Evolutionary conservation across 2,329 filamentous ascomycete species (phyloP).

Genomic region (Neoscytalidium dimidiatum): DNA sequence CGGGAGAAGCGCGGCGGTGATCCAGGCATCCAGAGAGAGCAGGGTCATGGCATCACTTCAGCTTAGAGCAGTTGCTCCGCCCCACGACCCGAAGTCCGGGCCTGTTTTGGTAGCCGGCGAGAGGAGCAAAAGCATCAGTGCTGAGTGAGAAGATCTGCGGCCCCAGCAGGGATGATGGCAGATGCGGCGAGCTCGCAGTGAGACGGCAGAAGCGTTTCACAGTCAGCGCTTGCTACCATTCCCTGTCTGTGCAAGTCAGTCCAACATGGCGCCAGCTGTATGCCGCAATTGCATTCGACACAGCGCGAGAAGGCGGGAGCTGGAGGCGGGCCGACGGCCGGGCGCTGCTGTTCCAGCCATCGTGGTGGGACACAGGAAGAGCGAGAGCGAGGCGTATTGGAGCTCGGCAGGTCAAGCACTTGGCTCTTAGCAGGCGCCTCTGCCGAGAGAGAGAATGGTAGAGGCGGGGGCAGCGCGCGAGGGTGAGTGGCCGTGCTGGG

Average conservation of each 20-base stretch:
- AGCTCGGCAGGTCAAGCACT: neutral
- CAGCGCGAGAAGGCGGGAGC: too few species aligned
- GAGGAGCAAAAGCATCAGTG: neutral
- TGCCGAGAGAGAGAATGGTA: neutral
- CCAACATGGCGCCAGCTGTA: neutral
- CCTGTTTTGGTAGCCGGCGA: neutral
- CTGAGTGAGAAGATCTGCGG: slow-evolving; percentile 13
- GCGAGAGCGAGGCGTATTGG: neutral
- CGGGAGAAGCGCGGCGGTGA: neutral
- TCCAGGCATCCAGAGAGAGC: neutral
- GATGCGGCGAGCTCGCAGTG: neutral
- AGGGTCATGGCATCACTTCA: slow-evolving; percentile 4
- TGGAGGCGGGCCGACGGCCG: neutral
- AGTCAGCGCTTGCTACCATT: slow-evolving; percentile 3
- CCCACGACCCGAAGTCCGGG: slow-evolving; percentile 15
- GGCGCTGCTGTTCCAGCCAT: too few species aligned
- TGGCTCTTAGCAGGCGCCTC: neutral
- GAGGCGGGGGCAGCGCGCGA: neutral
- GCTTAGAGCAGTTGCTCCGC: slow-evolving; percentile 12
- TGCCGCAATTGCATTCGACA: neutral
- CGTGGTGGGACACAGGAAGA: too few species aligned
- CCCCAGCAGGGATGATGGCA: neutral
- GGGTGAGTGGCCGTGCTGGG: neutral
- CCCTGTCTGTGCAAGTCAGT: neutral
- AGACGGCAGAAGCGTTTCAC: neutral